These are phyloP conservation scores for Phallus indusiatus DNA, from an alignment of 768 basidiomycete species.

Conservation along the genomic window DNA sequence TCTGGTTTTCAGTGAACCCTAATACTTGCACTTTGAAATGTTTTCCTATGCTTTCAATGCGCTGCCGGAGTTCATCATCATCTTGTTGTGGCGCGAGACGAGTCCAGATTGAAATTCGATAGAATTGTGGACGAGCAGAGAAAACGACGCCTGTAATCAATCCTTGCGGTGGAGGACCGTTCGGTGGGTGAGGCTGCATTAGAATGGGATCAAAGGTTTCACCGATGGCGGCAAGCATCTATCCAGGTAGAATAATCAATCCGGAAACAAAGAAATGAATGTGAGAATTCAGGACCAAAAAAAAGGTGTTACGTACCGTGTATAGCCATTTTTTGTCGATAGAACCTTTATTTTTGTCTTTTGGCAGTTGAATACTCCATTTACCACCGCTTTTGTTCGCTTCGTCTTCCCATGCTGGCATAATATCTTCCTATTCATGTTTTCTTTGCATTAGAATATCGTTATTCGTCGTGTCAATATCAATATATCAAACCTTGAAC, in stretches of 20 bases:
- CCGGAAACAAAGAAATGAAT: not conserved
- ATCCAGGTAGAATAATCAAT: conserved; percentile 10
- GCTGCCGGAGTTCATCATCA: conserved; percentile 55
- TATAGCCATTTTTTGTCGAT: conserved; percentile 98
- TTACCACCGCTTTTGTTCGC: conserved; percentile 97
- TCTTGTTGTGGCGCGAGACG: conserved; percentile 58
- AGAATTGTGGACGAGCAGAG: conserved; percentile 89
- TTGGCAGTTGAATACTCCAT: conserved; percentile 96
- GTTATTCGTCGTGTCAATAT: too few relatives aligned
- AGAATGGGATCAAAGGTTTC: conserved; percentile 94
- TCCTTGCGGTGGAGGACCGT: conserved; percentile 31
- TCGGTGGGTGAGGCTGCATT: conserved; percentile 33
- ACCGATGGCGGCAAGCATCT: conserved; percentile 99
- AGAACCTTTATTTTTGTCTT: conserved; percentile 76
- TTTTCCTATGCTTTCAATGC: conserved; percentile 75
- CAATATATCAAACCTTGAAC: conserved; percentile 70
- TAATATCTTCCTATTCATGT: conserved; percentile 71
- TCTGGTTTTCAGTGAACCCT: conserved; percentile 65
- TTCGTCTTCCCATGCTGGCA: conserved; percentile 95
- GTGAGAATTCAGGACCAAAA: conserved; percentile 10
- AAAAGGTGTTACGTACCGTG: conserved; percentile 50
- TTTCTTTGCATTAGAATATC: not conserved
- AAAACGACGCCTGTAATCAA: conserved; percentile 92
- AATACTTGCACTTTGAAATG: conserved; percentile 91
- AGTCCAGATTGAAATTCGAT: conserved; percentile 97